A percentile compares a stretch with the other conserved stretches of the same genome.
Evolutionary conservation across 2,329 filamentous ascomycete genomes (phyloP).

Genomic region (Xylariaceae sp.): DNA sequence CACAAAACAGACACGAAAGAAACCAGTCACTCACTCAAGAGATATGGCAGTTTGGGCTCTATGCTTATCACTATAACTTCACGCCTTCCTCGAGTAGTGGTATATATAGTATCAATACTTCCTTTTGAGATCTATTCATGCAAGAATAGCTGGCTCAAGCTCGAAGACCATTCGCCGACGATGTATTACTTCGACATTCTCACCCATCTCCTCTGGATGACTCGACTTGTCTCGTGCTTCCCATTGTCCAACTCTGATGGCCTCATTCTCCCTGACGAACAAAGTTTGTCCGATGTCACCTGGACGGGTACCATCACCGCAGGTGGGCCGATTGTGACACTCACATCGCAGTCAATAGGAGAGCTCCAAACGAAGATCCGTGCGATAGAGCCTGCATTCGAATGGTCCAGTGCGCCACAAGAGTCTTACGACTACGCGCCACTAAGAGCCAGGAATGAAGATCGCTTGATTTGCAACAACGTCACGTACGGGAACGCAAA

Average conservation of each 20-base stretch:
- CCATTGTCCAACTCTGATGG: background rate
- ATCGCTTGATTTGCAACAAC: slow-evolving; percentile 2
- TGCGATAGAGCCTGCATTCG: background rate
- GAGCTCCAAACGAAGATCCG: slow-evolving; percentile 6
- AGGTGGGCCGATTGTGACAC: slow-evolving; percentile 10
- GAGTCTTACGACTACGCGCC: background rate
- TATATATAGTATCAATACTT: too few species aligned
- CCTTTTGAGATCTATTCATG: too few species aligned
- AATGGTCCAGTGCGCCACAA: background rate
- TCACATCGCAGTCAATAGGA: slow-evolving; percentile 3
- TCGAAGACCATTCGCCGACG: too few species aligned
- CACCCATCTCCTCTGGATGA: too few species aligned
- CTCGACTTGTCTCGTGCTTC: too few species aligned
- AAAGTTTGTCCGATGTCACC: slow-evolving; percentile 1
- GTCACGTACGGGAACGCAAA: slow-evolving; percentile 1
- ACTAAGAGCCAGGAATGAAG: background rate
- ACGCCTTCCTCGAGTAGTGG: too few species aligned
- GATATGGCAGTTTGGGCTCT: too few species aligned
- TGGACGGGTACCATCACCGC: slow-evolving; percentile 7
- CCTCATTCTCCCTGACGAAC: background rate
- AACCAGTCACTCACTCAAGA: too few species aligned
- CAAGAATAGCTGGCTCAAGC: too few species aligned
- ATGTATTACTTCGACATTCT: too few species aligned
- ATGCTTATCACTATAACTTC: too few species aligned
- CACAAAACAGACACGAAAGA: too few species aligned